phyloP scores from a whole-genome alignment of 2,329 filamentous ascomycete species.

The Fusarium coffeatum region DNA sequence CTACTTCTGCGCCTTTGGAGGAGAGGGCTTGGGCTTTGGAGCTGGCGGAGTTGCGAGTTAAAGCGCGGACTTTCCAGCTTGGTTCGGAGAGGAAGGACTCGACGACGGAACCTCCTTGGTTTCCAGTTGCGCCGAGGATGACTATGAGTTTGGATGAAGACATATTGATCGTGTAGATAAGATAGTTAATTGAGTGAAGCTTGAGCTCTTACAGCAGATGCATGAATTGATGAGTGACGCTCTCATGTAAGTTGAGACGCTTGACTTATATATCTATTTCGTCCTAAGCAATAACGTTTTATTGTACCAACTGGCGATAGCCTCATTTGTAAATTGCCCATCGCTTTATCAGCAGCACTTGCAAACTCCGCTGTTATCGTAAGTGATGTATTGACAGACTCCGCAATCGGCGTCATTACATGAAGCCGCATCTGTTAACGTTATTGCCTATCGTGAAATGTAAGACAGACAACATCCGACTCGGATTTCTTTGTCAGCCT shows the following conservation, averaged over 20 bases:
- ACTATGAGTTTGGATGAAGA: conserved; percentile 25
- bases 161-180: background rate
- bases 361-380: background rate
- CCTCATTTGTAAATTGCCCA: background rate
- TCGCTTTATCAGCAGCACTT: conserved; percentile 17
- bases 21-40: conserved; percentile 18
- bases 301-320: background rate
- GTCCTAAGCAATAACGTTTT: background rate
- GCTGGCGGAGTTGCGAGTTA: conserved; percentile 26
- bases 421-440: background rate
- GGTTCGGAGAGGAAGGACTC: conserved; percentile 17
- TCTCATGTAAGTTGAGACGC: background rate
- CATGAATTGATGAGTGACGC: background rate
- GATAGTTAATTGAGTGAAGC: background rate
- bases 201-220: background rate
- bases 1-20: conserved; percentile 16
- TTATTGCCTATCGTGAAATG: background rate
- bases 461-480: background rate
- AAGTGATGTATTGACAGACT: background rate
- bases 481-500: background rate
- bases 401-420: background rate
- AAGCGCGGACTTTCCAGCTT: conserved; percentile 26
- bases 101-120: conserved; percentile 33
- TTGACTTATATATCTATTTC: conserved; percentile 5
- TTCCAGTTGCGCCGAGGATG: conserved; percentile 35